phyloP scores from a whole-genome alignment of 805 yeast species.

The Candida manassasensis region DNA sequence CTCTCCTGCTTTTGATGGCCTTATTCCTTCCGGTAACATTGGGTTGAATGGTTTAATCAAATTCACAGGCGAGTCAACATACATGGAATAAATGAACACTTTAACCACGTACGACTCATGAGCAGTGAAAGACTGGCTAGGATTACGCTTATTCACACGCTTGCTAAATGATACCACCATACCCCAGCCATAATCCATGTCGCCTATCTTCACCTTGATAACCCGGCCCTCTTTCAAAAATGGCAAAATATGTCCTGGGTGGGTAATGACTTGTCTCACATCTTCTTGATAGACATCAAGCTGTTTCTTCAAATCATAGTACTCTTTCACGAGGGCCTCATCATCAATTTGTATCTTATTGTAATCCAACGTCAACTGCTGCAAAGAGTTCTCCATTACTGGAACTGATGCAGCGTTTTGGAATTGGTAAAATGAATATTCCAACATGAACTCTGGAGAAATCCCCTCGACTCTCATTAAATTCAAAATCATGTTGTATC shows the following conservation, averaged over 20 bases:
- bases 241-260: constrained; percentile 81
- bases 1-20: constrained; percentile 76
- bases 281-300: constrained; percentile 68
- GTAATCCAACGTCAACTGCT: constrained; percentile 47
- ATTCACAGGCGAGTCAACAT: constrained; percentile 78
- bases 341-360: constrained; percentile 60
- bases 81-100: constrained; percentile 75
- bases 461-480: constrained; percentile 96
- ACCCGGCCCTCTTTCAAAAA: constrained; percentile 89
- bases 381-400: constrained; percentile 61
- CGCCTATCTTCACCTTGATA: constrained; percentile 58
- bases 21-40: constrained; percentile 77
- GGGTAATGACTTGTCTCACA: constrained; percentile 76
- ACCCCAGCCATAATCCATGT: constrained; percentile 92
- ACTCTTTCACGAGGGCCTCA: constrained; percentile 69
- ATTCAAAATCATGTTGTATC: constrained; percentile 95
- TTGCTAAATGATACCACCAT: constrained; percentile 75
- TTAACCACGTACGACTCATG: constrained; percentile 88
- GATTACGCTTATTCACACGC: constrained; percentile 59
- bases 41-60: constrained; percentile 76
- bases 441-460: constrained; percentile 96
- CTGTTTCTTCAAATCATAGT: constrained; percentile 75
- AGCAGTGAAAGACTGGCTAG: constrained; percentile 58
- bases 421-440: constrained; percentile 89
- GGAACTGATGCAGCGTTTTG: constrained; percentile 94